Percentiles rank a stretch among this genome's conserved stretches.
These are phyloP conservation scores for Suhomyces bolitotheri DNA, from an alignment of 1,139 yeast genomes.

Conservation along the genomic window DNA sequence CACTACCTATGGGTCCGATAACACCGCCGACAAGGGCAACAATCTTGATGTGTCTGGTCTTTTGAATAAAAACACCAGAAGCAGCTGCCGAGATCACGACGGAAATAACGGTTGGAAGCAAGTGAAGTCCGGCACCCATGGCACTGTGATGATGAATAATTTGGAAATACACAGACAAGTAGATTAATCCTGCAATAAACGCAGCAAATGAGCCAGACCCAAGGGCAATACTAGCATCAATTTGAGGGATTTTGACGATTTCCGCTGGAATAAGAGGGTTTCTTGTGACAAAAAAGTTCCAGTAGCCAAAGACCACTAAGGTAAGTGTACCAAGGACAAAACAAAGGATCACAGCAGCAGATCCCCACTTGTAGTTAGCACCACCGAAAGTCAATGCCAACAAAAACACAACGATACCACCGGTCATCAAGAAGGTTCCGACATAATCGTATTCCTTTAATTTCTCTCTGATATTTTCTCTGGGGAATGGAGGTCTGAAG, in stretches of 20 bases:
- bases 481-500: conserved; percentile 57
- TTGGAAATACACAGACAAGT: conserved; percentile 37
- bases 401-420: conserved; percentile 45
- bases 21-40: conserved; percentile 27
- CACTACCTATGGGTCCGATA: conserved; percentile 36
- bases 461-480: conserved; percentile 40
- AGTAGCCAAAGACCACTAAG: conserved; percentile 39
- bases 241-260: conserved; percentile 30
- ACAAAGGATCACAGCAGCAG: conserved; percentile 55
- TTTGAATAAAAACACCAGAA: conserved; percentile 33
- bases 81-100: conserved; percentile 32
- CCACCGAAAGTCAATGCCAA: conserved; percentile 60
- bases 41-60: conserved; percentile 34
- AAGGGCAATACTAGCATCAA: conserved; percentile 16
- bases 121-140: conserved; percentile 40
- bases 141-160: conserved; percentile 34
- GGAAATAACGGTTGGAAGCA: conserved; percentile 39
- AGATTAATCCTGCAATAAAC: conserved; percentile 14
- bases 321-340: conserved; percentile 55
- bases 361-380: conserved; percentile 45
- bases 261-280: conserved; percentile 49
- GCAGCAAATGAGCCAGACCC: conserved; percentile 19
- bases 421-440: conserved; percentile 43
- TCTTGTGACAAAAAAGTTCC: conserved; percentile 48
- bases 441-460: conserved; percentile 44